A percentile compares a stretch with the other conserved stretches of the same genome.
Conservation (phyloP, 2,329 filamentous ascomycete species). For the Canariomyces notabilis region DNA sequence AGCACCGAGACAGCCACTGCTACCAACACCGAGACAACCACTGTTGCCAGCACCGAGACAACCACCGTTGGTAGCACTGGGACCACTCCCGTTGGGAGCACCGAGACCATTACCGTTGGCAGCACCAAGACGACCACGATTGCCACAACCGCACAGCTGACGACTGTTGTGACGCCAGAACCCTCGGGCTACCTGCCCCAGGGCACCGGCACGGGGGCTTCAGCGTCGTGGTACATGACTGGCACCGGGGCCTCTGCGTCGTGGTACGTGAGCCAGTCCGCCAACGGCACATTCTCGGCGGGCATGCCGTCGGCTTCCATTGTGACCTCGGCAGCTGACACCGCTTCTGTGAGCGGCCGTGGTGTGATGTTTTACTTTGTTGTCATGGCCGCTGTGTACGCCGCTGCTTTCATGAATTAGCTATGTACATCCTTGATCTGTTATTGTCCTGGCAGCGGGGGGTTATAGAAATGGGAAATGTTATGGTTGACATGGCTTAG, state of each 20-base stretch:
- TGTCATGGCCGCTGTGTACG: slow-evolving; percentile 4
- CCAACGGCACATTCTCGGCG: slow-evolving; percentile 13
- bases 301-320: slow-evolving; percentile 3
- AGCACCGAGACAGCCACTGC: not conserved
- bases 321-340: not conserved
- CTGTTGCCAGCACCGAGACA: not conserved
- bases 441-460: not conserved
- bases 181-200: not conserved
- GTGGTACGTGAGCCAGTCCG: not conserved
- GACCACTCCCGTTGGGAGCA: not conserved
- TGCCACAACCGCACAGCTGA: not conserved
- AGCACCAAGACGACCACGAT: not conserved
- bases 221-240: not conserved
- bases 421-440: not conserved
- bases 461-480: no score
- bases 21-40: not conserved
- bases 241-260: not conserved
- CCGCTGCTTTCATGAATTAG: not conserved
- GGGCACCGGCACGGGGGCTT: not conserved
- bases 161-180: no score
- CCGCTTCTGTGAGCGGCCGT: not conserved
- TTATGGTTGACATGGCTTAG: no score
- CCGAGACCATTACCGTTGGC: slow-evolving; percentile 1
- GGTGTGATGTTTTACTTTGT: slow-evolving; percentile 11
- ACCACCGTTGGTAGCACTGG: not conserved